Percentiles rank a stretch among this genome's conserved stretches.
phyloP scores from a whole-genome alignment of 2,329 filamentous ascomycete species.

The Aspergillus thermomutatus region DNA sequence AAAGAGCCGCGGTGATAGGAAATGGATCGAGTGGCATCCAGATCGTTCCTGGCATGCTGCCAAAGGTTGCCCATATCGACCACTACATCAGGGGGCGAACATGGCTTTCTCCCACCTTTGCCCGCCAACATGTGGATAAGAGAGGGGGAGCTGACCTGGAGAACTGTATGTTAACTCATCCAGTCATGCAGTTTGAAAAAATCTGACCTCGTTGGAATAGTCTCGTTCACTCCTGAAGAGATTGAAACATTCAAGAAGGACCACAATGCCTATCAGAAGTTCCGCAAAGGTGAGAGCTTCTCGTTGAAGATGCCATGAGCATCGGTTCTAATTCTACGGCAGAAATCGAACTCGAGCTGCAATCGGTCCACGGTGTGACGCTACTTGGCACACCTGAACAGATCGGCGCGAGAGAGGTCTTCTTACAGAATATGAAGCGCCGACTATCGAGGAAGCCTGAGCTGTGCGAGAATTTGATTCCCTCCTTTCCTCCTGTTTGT shows the following conservation, averaged over 20 bases:
- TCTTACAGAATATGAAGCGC: slow-evolving; percentile 32
- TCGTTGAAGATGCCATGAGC: background rate
- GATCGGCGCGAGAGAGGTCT: slow-evolving; percentile 17
- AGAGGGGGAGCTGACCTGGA: slow-evolving; percentile 20
- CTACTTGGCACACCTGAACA: slow-evolving; percentile 28
- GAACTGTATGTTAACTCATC: slow-evolving; percentile 25
- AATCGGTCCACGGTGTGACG: slow-evolving; percentile 29
- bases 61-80: slow-evolving; percentile 39
- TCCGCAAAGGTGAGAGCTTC: slow-evolving; percentile 29
- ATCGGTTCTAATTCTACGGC: background rate
- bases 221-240: slow-evolving; percentile 30
- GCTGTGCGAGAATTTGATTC: slow-evolving; percentile 35
- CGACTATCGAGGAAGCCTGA: slow-evolving; percentile 34
- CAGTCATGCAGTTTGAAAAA: background rate
- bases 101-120: slow-evolving; percentile 30
- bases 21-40: slow-evolving; percentile 42
- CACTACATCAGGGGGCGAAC: slow-evolving; percentile 34
- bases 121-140: slow-evolving; percentile 26
- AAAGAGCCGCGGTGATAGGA: slow-evolving; percentile 36
- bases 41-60: slow-evolving; percentile 36
- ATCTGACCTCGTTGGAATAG: slow-evolving; percentile 13
- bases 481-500: slow-evolving; percentile 40
- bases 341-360: slow-evolving; percentile 33
- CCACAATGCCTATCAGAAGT: slow-evolving; percentile 28
- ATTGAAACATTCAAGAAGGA: slow-evolving; percentile 31